Base-by-base conservation (phyloP, 495 filamentous ascomycete species). In the Aspergillus baeticus region DNA sequence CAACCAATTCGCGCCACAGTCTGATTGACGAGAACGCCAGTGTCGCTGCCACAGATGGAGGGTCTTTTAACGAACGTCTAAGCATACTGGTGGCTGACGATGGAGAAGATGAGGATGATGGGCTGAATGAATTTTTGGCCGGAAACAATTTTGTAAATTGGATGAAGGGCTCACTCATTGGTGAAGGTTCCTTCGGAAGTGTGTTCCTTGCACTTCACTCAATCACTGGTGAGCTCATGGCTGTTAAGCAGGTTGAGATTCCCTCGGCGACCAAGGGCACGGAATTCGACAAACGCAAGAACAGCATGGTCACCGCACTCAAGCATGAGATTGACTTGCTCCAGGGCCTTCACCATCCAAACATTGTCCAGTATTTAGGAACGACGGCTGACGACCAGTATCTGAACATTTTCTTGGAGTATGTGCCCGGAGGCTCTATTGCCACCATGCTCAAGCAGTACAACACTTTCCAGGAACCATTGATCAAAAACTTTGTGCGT, bases 351-450 rank as follows among this genome's bases (percentile, higher is more conserved):
- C 91, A 95, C 58, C 94, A 99, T 63, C 84, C 89, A 37, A 98
- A 99, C 67, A 98, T 99, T 66, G 94, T 99, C 64, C 95, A 96
- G 64, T 99, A 99, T 65, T 85, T 98, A 34, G 94, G 93, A 39
- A 96, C 91, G 44, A 89, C 89, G 63, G 91, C 91, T 33, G 93
- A 96, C 56, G 87, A 91, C 52, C 83, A 90, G 51, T 88, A 96
- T 63, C 84, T 99, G 61, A 99, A 99, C 77, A 99, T 99, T 87
- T 99, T 99, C 85, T 83, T 99, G 63, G 94, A 99, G 72, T 99
- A 99, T 73, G 94, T 99, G 7, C 91, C 94, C 31, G 94, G 94
- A 69, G 94, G 94, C 26, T 97, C 93, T 13, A 95, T 99, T 33
- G 93, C 95, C 36, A 92, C 90, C 6, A 96, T 99, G 90, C 86